Base-by-base conservation (phyloP, 2,329 filamentous ascomycete species). In the Colletotrichum zoysiae region DNA sequence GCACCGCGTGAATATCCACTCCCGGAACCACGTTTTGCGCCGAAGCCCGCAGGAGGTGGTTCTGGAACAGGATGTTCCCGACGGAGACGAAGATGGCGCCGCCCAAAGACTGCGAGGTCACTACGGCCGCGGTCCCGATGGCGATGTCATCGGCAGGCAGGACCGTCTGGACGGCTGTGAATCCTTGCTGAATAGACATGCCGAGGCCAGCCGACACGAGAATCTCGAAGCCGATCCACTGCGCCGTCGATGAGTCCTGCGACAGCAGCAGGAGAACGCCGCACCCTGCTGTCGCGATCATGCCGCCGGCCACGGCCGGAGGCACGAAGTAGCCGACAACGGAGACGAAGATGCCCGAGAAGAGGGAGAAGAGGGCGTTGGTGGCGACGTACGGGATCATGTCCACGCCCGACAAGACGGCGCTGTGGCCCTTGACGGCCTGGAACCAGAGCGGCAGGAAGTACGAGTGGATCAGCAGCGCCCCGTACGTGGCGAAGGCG, bases 211-310 rank as follows among this genome's bases (percentile, higher is more conserved):
- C 71, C 9, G 85, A 85, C 20, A 77, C 79, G 6, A 87, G 75
- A 5, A 87, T 78, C 76, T 87, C 84, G 69, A 84, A 86, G 1
- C 84, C 84, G 16, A 86, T 81, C 84, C 84, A 86, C 51, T 79
- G 77, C 5, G 76, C 79, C 0, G 76, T 75, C 4, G 75, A 42
- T 23, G 80, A 80, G 42, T 75, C 68, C 16, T 78, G 74, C 8
- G 79, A 77, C 3, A 84, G 77, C 4, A 79, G 79, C 61, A 81
- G 82, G n/a, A 84, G 75, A 20, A 83, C 62, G 1, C 82, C 82
- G 14, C 79, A 74, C 5, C 79, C 80, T 2, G 82, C 66, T 3
- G 80, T 80, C 30, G 81, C 77, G 68, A 86, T 76, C 0, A 77
- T 78, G n/a, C 74, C 74, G 1, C 77, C 77, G 1, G 76, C 50